Conservation (phyloP, 805 yeast species). For the Lipomyces yamanashiensis region DNA sequence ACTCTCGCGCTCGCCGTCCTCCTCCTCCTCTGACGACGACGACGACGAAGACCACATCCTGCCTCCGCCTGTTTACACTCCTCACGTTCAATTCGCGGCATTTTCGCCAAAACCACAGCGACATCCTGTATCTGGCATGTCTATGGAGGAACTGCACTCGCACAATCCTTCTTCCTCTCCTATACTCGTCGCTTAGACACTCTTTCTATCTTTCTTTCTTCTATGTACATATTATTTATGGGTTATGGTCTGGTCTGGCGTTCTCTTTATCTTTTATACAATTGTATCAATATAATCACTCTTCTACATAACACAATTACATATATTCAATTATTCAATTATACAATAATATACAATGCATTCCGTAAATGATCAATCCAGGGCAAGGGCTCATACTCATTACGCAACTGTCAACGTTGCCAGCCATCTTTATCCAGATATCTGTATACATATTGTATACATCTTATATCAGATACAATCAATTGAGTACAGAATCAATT, state of each 20-base stretch:
- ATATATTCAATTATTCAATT: too few relatives aligned
- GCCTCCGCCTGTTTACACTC: conserved; percentile 2
- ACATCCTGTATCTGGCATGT: background rate
- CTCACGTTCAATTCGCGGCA: conserved; percentile 6
- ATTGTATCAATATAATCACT: too few relatives aligned
- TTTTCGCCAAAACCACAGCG: background rate
- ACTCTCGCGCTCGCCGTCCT: conserved; percentile 16
- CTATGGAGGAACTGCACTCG: background rate
- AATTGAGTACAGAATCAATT: background rate
- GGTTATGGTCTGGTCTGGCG: too few relatives aligned
- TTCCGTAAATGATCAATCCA: too few relatives aligned
- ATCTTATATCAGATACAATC: too few relatives aligned
- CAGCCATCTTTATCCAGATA: too few relatives aligned
- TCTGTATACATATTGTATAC: too few relatives aligned
- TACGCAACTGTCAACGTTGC: too few relatives aligned
- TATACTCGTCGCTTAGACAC: background rate
- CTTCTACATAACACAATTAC: too few relatives aligned
- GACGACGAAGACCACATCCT: background rate
- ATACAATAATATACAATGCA: too few relatives aligned
- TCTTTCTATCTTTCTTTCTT: background rate
- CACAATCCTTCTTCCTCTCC: background rate
- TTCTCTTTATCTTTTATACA: too few relatives aligned
- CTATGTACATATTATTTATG: background rate
- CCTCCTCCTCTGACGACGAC: conserved; percentile 12
- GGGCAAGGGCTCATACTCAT: too few relatives aligned